A percentile compares a stretch with the other conserved stretches of the same genome.
Conservation (phyloP, 768 basidiomycete genomes). For the Kwoniella dendrophila region DNA sequence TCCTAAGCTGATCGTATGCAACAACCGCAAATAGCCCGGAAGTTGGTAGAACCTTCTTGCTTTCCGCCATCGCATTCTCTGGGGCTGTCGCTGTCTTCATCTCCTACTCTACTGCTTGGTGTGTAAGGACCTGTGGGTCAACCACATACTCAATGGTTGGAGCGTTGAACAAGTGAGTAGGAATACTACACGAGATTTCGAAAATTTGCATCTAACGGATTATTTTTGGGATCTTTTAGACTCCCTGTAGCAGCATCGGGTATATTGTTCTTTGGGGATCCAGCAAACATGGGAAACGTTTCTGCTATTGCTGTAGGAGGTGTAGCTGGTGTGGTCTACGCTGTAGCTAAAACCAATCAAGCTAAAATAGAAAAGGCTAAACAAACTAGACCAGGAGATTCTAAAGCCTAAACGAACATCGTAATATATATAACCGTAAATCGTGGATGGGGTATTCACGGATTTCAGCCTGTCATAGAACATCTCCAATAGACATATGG, state of each 20-base stretch:
- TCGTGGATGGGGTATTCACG: too few relatives aligned
- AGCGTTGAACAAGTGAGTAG: constrained; percentile 76
- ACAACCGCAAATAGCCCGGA: constrained; percentile 65
- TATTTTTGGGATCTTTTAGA: constrained; percentile 28
- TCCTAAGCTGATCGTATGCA: background rate
- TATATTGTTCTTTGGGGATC: constrained; percentile 78
- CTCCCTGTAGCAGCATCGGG: constrained; percentile 98
- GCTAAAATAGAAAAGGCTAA: constrained; percentile 69
- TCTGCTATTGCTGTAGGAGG: constrained; percentile 86
- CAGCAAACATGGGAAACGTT: constrained; percentile 82
- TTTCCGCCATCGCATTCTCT: constrained; percentile 89
- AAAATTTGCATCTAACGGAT: background rate
- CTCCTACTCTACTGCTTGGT: constrained; percentile 98
- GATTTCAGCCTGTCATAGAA: too few relatives aligned
- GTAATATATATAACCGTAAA: too few relatives aligned
- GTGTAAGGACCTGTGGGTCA: constrained; percentile 89
- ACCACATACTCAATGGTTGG: constrained; percentile 99
- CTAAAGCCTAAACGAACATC: constrained; percentile 31
- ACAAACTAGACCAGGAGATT: constrained; percentile 24
- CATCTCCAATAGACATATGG: too few relatives aligned
- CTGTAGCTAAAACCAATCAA: constrained; percentile 91
- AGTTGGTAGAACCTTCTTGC: constrained; percentile 73
- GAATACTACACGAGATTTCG: background rate
- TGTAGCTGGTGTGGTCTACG: constrained; percentile 87
- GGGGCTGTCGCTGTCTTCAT: constrained; percentile 98